Percentiles rank a stretch among this genome's conserved stretches.
Evolutionary conservation across 163 green algal species (phyloP).

Genomic region (Prototheca wickerhamii): DNA sequence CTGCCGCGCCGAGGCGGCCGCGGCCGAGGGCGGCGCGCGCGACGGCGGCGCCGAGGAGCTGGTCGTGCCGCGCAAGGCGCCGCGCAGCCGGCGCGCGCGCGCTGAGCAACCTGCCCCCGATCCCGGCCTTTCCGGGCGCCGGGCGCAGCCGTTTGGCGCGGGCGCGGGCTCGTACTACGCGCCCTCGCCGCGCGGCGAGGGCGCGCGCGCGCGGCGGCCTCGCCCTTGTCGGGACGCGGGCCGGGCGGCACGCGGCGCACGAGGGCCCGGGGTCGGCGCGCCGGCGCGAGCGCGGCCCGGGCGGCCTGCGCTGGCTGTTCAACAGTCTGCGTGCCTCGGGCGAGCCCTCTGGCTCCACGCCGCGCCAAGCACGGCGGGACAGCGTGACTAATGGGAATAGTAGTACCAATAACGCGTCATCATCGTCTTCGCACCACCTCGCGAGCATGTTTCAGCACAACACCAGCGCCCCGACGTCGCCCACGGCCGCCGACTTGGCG

Average conservation of each 20-base stretch:
- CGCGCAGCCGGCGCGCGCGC: conserved; percentile 12
- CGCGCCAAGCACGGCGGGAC: no score
- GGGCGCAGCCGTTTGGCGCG: neutral
- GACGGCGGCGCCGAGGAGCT: conserved; percentile 31
- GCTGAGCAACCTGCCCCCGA: neutral
- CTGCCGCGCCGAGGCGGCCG: conserved; percentile 6
- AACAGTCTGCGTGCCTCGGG: conserved; percentile 15
- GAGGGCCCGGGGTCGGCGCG: neutral
- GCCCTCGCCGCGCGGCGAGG: neutral
- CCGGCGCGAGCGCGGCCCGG: conserved; percentile 9
- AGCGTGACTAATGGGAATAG: no score
- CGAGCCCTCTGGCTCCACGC: neutral
- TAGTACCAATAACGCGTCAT: no score
- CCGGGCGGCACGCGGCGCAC: neutral
- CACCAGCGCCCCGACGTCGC: neutral
- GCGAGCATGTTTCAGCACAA: neutral
- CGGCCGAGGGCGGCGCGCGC: conserved; percentile 1
- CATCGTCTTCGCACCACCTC: no score
- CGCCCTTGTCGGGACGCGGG: neutral
- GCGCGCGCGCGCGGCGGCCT: neutral
- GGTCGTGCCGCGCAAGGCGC: neutral
- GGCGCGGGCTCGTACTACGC: neutral
- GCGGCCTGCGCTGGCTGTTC: conserved; percentile 34
- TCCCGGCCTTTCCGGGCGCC: neutral
- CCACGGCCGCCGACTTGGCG: neutral